Conservation (phyloP, 805 yeast species). For the Suhomyces kilbournensis region DNA sequence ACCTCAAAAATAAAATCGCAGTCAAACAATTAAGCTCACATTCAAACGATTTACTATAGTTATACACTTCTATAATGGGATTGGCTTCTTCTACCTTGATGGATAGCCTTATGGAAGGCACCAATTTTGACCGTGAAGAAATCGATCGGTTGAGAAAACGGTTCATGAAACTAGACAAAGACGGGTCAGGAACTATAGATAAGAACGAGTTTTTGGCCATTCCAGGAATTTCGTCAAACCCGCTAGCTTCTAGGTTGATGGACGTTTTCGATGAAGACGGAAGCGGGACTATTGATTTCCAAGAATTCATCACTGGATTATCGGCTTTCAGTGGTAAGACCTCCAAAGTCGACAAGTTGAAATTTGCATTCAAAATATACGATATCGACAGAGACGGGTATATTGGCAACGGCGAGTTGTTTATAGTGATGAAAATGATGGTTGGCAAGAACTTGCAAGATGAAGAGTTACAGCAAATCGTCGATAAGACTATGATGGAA, state of each 20-base stretch:
- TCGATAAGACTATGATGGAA: constrained; percentile 95
- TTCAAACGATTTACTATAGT: background rate
- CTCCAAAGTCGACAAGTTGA: constrained; percentile 72
- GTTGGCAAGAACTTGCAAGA: constrained; percentile 89
- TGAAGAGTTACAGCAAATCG: constrained; percentile 88
- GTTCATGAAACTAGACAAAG: constrained; percentile 92
- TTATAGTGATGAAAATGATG: constrained; percentile 91
- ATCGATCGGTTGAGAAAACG: constrained; percentile 87
- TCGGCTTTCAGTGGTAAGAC: constrained; percentile 88
- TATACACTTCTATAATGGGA: constrained; percentile 46
- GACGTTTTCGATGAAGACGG: constrained; percentile 94
- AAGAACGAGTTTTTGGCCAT: constrained; percentile 85
- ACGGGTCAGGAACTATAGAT: constrained; percentile 88
- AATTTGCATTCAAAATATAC: constrained; percentile 88
- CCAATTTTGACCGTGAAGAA: constrained; percentile 86
- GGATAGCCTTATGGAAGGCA: constrained; percentile 74
- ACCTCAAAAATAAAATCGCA: background rate
- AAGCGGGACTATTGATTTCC: constrained; percentile 91
- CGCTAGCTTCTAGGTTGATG: constrained; percentile 83
- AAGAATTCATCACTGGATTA: constrained; percentile 84
- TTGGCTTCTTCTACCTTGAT: constrained; percentile 56
- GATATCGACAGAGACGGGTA: constrained; percentile 95
- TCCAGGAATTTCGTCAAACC: constrained; percentile 89
- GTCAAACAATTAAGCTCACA: background rate
- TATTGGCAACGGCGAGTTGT: constrained; percentile 93